These are phyloP conservation scores for Russula dissimulans DNA, from an alignment of 768 basidiomycete genomes.

Conservation along the genomic window DNA sequence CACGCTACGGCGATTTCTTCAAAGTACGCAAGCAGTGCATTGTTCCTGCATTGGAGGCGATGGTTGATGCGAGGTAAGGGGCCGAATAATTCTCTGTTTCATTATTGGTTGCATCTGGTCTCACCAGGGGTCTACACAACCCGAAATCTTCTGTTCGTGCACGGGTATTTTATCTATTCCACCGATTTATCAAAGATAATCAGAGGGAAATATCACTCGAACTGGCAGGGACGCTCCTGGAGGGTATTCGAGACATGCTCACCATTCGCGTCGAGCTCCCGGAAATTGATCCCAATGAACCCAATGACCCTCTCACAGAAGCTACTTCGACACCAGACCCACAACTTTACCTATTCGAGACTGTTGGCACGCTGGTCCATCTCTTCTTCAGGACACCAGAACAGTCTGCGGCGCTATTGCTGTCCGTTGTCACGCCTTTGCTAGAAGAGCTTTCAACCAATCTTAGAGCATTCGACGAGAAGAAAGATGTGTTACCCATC, in stretches of 20 bases:
- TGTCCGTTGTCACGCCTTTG: conserved; percentile 76
- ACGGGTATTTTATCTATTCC: conserved; percentile 86
- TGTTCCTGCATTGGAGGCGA: conserved; percentile 76
- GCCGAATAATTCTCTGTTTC: not conserved
- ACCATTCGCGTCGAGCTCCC: conserved; percentile 68
- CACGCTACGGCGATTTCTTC: conserved; percentile 96
- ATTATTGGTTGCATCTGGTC: not conserved
- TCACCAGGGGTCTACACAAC: conserved; percentile 76
- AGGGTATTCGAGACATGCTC: conserved; percentile 69
- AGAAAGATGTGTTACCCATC: conserved; percentile 66
- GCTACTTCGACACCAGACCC: conserved; percentile 74
- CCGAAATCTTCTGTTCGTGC: conserved; percentile 57
- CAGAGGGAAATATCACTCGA: conserved; percentile 67
- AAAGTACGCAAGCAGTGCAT: conserved; percentile 86
- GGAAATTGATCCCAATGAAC: conserved; percentile 60
- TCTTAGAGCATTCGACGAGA: conserved; percentile 45
- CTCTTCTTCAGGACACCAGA: conserved; percentile 57
- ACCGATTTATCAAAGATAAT: conserved; percentile 82
- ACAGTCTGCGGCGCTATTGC: conserved; percentile 56
- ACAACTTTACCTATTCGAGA: conserved; percentile 92
- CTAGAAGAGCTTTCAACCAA: conserved; percentile 60
- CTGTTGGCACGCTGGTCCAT: conserved; percentile 76
- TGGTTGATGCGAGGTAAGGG: conserved; percentile 72
- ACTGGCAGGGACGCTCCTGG: conserved; percentile 61
- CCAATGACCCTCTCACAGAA: conserved; percentile 59